These are phyloP conservation scores for Daldinia caldariorum DNA, from an alignment of 495 filamentous ascomycete species.

Conservation along the genomic window DNA sequence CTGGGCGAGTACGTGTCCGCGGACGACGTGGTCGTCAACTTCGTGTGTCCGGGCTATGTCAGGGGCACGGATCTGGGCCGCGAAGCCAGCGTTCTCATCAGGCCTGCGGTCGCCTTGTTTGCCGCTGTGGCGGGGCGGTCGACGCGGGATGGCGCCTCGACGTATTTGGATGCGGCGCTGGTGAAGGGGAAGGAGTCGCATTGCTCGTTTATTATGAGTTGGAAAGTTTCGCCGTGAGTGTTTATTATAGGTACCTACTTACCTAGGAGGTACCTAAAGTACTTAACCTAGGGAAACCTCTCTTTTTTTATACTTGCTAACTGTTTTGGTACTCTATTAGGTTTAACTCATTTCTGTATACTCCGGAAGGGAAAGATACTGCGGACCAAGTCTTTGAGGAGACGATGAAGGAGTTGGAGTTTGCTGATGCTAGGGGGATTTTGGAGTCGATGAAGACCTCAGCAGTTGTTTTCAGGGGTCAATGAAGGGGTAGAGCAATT, in stretches of 20 bases:
- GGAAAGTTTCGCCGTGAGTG: constrained; percentile 55
- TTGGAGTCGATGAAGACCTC: constrained; percentile 39
- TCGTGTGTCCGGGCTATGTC: constrained; percentile 57
- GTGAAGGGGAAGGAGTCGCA: constrained; percentile 58
- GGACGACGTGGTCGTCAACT: constrained; percentile 60
- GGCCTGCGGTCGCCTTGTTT: constrained; percentile 34
- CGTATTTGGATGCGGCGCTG: constrained; percentile 54
- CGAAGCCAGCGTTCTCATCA: constrained; percentile 38
- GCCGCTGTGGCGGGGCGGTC: constrained; percentile 44
- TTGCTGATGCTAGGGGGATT: constrained; percentile 51
- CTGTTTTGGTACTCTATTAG: constrained; percentile 18
- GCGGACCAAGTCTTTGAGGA: constrained; percentile 55
- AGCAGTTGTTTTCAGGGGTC: neutral
- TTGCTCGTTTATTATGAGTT: constrained; percentile 55
- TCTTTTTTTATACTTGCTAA: too few species aligned
- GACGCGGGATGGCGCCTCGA: constrained; percentile 48
- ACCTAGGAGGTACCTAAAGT: too few species aligned
- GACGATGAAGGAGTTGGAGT: constrained; percentile 55
- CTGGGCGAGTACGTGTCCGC: constrained; percentile 54
- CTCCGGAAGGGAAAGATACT: constrained; percentile 50
- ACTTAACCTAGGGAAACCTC: too few species aligned
- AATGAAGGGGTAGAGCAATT: neutral
- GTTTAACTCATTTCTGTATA: constrained; percentile 47
- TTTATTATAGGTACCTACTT: too few species aligned
- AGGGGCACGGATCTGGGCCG: constrained; percentile 56